These are phyloP conservation scores for Solidago caesia DNA, from an alignment of 129 eudicot genomes.

Conservation along the genomic window DNA sequence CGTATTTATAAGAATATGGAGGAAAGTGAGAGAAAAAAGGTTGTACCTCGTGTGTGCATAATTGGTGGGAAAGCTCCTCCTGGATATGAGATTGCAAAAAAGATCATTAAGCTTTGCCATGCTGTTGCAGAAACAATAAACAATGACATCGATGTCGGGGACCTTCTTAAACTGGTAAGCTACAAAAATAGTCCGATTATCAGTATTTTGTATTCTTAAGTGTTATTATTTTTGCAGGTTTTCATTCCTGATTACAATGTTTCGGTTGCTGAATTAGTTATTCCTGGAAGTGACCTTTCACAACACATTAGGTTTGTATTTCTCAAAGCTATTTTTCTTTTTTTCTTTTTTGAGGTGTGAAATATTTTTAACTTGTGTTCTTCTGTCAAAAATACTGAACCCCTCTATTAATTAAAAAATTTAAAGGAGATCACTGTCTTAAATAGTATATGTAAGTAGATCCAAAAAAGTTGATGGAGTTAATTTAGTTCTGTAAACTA, in stretches of 20 bases:
- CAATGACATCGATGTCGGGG: constrained; percentile 47
- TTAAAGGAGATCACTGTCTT: too few relatives aligned
- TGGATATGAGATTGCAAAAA: constrained; percentile 59
- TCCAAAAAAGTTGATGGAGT: too few relatives aligned
- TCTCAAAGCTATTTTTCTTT: background rate
- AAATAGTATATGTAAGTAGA: too few relatives aligned
- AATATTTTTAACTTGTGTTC: background rate
- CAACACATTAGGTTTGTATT: constrained; percentile 56
- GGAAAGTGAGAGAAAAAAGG: constrained; percentile 38
- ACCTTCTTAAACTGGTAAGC: constrained; percentile 56
- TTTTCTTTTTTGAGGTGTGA: background rate
- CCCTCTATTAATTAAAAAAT: too few relatives aligned
- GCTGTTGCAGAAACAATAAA: constrained; percentile 58
- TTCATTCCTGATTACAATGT: constrained; percentile 67
- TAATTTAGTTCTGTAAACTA: too few relatives aligned
- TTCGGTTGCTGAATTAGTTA: constrained; percentile 62
- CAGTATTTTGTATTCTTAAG: background rate
- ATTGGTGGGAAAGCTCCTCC: constrained; percentile 72
- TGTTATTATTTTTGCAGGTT: constrained; percentile 30
- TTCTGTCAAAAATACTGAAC: too few relatives aligned
- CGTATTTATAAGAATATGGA: constrained; percentile 42
- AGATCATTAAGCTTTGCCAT: constrained; percentile 61
- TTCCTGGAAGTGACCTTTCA: constrained; percentile 68
- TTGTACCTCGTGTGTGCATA: constrained; percentile 58
- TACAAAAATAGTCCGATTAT: background rate